A percentile compares a stretch with the other conserved stretches of the same genome.
Evolutionary conservation across 345 rosid genomes (phyloP).

Genomic region (Balakata baccata): DNA sequence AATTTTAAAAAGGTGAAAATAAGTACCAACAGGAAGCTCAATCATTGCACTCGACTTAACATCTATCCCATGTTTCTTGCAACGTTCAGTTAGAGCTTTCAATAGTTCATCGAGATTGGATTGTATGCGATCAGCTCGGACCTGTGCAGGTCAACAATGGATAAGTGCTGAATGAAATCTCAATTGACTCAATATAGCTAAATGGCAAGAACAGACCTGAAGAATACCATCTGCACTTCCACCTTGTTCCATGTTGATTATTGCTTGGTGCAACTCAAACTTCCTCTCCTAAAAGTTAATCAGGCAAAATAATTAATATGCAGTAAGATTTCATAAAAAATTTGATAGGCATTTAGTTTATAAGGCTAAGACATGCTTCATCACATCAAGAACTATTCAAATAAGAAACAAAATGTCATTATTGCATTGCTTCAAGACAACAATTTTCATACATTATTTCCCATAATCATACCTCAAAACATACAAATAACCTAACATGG

Average conservation of each 20-base stretch:
- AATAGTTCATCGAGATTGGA: slow-evolving; percentile 90
- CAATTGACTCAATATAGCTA: slow-evolving; percentile 8
- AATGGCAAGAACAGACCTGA: slow-evolving; percentile 54
- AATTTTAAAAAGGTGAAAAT: slow-evolving; percentile 11
- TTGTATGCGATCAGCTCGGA: slow-evolving; percentile 93
- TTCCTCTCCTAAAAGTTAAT: slow-evolving; percentile 59
- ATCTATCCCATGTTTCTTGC: slow-evolving; percentile 81
- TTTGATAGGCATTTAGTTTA: neutral
- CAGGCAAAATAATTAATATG: neutral
- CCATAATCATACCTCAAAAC: neutral
- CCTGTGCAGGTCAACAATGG: slow-evolving; percentile 46
- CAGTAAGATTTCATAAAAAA: neutral
- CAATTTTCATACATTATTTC: neutral
- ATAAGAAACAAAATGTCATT: neutral
- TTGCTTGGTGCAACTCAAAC: slow-evolving; percentile 80
- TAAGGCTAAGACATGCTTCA: slow-evolving; percentile 1
- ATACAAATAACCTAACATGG: neutral
- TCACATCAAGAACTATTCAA: neutral
- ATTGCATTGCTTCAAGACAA: neutral
- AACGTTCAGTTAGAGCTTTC: slow-evolving; percentile 71
- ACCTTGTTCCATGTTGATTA: slow-evolving; percentile 82
- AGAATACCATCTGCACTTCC: slow-evolving; percentile 97
- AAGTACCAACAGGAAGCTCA: slow-evolving; percentile 82
- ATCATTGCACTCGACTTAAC: slow-evolving; percentile 69
- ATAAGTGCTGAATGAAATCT: slow-evolving; percentile 15